Evolutionary conservation across 352 stramenopile genomes (phyloP), one percentile per base, ranked within the genome.

Genomic region (Globisporangium heterothallicum): DNA sequence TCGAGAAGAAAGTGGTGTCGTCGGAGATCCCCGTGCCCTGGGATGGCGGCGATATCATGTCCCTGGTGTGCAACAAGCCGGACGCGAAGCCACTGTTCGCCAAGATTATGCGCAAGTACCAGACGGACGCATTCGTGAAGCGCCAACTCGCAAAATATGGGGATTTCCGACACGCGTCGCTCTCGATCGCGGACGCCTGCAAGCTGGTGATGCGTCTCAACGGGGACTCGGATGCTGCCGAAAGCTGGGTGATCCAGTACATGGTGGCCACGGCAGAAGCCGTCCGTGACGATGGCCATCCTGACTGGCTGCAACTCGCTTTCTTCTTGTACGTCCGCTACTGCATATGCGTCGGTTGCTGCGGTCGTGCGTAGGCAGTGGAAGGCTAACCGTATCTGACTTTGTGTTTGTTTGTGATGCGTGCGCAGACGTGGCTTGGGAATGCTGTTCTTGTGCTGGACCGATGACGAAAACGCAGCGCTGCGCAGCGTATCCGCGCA

Each of bases 281-380:
- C 3, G 73, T 78, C 42, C 76, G 82, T 13, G 56, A 71, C 0
- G 74, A 92, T 26, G 80, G 80, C 12, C 83, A 91, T 49, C 83
- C 83, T 0, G 83, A 93, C 45, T 93, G 83, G 83, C 56, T 93
- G 36, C 83, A 93, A 61, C 64, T 93, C 21, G 63, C 68, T 6
- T 49, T 88, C 2, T 93, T 93, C 53, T 29, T 93, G 60, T 81
- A 64, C 40, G 70, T 71, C n/a, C 3, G 21, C 10, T 14, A 18
- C 16, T 50, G 6, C 18, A 3, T 34, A 26, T 27, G 26, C 2
- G 8, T n/a, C n/a, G 27, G 21, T n/a, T n/a, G n/a, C n/a, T n/a
- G n/a, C n/a, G n/a, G n/a, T n/a, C n/a, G n/a, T n/a, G n/a, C n/a
- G n/a, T n/a, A n/a, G n/a, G n/a, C n/a, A n/a, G n/a, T n/a, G n/a